Conservation (phyloP, 768 basidiomycete genomes). For the Hebeloma cylindrosporum region DNA sequence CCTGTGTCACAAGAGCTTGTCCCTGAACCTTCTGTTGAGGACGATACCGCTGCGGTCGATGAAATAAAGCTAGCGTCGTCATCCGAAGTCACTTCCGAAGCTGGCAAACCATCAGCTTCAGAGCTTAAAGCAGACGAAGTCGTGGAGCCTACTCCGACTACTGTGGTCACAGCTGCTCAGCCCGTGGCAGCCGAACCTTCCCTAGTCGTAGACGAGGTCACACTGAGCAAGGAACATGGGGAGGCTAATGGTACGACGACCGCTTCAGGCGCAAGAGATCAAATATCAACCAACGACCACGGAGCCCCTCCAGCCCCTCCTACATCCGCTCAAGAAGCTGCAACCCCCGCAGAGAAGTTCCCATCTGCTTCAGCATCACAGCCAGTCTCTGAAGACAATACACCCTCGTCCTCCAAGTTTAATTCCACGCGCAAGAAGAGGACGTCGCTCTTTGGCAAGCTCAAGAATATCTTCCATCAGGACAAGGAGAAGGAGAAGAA, state of each 20-base stretch:
- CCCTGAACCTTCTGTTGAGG: neutral
- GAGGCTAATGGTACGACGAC: no score
- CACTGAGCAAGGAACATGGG: no score
- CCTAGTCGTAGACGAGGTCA: neutral
- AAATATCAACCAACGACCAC: no score
- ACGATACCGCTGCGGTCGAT: neutral
- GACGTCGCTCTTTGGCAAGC: conserved; percentile 51
- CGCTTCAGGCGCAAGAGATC: no score
- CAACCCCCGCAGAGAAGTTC: conserved; percentile 15
- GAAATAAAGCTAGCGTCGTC: conserved; percentile 5
- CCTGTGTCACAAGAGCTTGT: neutral
- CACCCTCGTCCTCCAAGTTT: conserved; percentile 34
- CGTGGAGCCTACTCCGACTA: no score
- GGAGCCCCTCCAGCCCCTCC: no score
- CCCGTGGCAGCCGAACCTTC: no score
- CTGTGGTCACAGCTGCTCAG: no score
- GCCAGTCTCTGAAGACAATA: conserved; percentile 11
- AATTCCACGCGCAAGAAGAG: conserved; percentile 47
- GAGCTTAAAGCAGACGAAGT: no score
- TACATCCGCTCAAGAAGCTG: conserved; percentile 3
- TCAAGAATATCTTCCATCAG: conserved; percentile 49
- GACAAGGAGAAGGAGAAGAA: conserved; percentile 45
- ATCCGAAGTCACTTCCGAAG: neutral
- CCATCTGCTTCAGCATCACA: conserved; percentile 19
- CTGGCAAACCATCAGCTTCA: neutral